Evolutionary conservation across 1,139 yeast species (phyloP), one percentile per base, ranked within the genome.

Genomic region (Tardiomyces blankii): DNA sequence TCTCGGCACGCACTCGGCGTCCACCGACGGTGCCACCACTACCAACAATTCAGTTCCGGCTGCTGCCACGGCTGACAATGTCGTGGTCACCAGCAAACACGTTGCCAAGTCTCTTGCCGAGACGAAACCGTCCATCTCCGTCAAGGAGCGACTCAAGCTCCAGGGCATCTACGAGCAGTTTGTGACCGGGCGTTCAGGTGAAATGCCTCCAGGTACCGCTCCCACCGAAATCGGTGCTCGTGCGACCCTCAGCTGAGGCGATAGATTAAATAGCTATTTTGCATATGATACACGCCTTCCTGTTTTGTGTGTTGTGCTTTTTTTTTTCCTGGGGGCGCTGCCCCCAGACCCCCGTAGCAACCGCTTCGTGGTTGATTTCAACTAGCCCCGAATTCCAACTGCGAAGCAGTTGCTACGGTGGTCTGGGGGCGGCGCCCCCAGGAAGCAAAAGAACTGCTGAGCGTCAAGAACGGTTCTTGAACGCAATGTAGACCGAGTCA

Each of bases 181-280:
- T 61, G 77, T 82, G 14, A 75, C 80, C 28, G 91, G 80, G 30
- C 68, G 97, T 42, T 89, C 84, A 50, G 96, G 96, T 0, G 82
- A 83, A 49, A 80, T 89, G 88, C 95, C 94, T 1, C 80, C 80
- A 54, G 96, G 96, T 0, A 74, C 80, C 33, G 80, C 91, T 3
- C 80, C 95, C 54, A 80, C 72, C 42, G 93, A 85, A 47, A 75
- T 88, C 27, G 97, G 97, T 1, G 96, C 89, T 1, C 69, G 96
- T 48, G 76, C 86, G 2, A 82, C 89, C 0, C 65, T 84, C 45
- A 80, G 80, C 82, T 83, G 60, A 63, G 40, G 14, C 3, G 3
- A 16, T 28, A 16, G 16, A 27, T 21, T 21, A 21, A 7, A 21
- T 21, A 21, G 7, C 4, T 4, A 21, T 5, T 21, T 21, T 18